Conservation (phyloP, 2,329 filamentous ascomycete genomes). For the Cryphonectria nitschkei region DNA sequence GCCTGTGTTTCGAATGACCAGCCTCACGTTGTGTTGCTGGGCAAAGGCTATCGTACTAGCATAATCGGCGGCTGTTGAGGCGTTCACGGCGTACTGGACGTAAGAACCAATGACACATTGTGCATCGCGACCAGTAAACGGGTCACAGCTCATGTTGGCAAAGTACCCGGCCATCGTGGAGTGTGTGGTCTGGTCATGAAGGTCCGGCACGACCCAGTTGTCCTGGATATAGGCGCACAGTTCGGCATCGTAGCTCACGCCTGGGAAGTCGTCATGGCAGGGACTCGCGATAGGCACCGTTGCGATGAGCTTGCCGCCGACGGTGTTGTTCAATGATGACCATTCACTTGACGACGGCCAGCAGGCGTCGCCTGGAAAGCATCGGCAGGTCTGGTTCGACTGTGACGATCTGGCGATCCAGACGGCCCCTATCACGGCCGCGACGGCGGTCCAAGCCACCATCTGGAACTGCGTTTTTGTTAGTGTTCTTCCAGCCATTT, state of each 20-base stretch:
- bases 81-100: constrained; percentile 38
- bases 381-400: constrained; percentile 42
- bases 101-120: constrained; percentile 44
- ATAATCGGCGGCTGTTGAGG: constrained; percentile 32
- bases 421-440: constrained; percentile 5
- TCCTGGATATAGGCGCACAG: constrained; percentile 28
- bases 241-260: constrained; percentile 21
- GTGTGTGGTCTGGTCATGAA: constrained; percentile 22
- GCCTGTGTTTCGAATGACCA: constrained; percentile 54
- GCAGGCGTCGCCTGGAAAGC: constrained; percentile 53
- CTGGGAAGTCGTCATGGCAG: constrained; percentile 46
- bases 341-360: constrained; percentile 55
- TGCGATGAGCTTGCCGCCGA: constrained; percentile 53
- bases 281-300: constrained; percentile 46
- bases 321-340: constrained; percentile 52
- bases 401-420: constrained; percentile 1
- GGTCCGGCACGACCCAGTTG: constrained; percentile 17
- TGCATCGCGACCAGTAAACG: constrained; percentile 40
- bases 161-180: constrained; percentile 32
- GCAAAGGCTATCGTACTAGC: constrained; percentile 40
- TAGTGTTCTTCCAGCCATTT: background rate
- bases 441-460: background rate
- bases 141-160: constrained; percentile 36
- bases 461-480: background rate
- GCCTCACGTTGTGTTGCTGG: constrained; percentile 45